phyloP scores from a whole-genome alignment of 208 protist species.

The Crithidia bombi region DNA sequence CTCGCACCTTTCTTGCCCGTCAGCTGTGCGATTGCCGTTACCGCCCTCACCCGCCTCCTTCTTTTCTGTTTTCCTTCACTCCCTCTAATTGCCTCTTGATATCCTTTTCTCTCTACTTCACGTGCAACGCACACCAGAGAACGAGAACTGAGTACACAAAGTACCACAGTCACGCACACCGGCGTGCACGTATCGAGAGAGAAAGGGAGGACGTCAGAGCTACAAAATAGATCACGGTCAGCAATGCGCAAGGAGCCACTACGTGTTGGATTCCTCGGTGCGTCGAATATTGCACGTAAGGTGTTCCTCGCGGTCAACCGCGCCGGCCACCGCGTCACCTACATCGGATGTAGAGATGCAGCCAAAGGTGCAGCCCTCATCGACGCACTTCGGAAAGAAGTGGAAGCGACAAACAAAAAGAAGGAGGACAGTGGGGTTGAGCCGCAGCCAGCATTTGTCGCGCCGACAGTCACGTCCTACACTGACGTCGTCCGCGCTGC shows the following conservation, averaged over 20 bases:
- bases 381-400: conserved; percentile 22
- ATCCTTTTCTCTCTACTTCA: no score
- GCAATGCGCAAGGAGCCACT: conserved; percentile 31
- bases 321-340: conserved; percentile 48
- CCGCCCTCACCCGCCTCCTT: no score
- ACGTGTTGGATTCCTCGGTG: conserved; percentile 60
- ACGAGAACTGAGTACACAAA: no score
- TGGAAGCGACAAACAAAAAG: conserved; percentile 11
- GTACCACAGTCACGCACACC: no score
- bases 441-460: conserved; percentile 18
- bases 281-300: conserved; percentile 42
- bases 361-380: conserved; percentile 32
- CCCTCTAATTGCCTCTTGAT: no score
- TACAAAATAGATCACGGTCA: not conserved
- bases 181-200: no score
- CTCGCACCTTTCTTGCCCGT: no score
- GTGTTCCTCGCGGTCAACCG: conserved; percentile 45
- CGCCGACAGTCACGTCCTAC: conserved; percentile 47
- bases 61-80: no score
- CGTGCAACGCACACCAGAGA: no score
- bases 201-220: no score
- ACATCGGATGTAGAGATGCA: conserved; percentile 52
- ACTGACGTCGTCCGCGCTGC: conserved; percentile 50
- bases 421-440: conserved; percentile 4
- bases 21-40: no score